These are phyloP conservation scores for Chrysoporthe puriensis DNA, from an alignment of 2,329 filamentous ascomycete genomes.

Conservation along the genomic window DNA sequence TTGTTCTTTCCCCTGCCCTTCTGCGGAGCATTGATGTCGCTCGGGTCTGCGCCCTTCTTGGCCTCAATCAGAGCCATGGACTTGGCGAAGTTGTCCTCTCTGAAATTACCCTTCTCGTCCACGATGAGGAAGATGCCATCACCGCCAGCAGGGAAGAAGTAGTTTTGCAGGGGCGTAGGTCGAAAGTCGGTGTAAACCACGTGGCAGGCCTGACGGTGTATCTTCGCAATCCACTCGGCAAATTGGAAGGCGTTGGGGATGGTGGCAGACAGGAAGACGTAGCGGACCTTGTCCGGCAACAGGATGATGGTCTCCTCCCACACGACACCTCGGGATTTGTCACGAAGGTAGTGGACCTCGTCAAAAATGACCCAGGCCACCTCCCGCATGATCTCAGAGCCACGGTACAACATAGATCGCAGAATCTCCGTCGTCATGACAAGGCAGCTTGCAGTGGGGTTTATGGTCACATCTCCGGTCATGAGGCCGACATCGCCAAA, in stretches of 20 bases:
- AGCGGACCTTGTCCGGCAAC: slow-evolving; percentile 96
- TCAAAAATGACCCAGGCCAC: slow-evolving; percentile 98
- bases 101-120: slow-evolving; percentile 94
- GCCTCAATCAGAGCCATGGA: slow-evolving; percentile 90
- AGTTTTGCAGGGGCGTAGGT: slow-evolving; percentile 94
- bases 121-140: slow-evolving; percentile 94
- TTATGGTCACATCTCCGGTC: slow-evolving; percentile 99
- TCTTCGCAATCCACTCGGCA: slow-evolving; percentile 98
- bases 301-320: slow-evolving; percentile 99
- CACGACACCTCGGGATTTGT: slow-evolving; percentile 91
- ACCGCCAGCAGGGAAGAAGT: slow-evolving; percentile 92
- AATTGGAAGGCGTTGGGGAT: slow-evolving; percentile 99
- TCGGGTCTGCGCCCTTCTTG: slow-evolving; percentile 82
- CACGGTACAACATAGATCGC: slow-evolving; percentile 95
- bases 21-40: slow-evolving; percentile 76
- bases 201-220: slow-evolving; percentile 95
- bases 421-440: slow-evolving; percentile 99
- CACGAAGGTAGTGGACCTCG: slow-evolving; percentile 97
- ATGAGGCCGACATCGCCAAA: slow-evolving; percentile 98
- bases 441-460: slow-evolving; percentile 94
- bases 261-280: slow-evolving; percentile 96
- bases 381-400: slow-evolving; percentile 99
- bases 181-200: slow-evolving; percentile 99
- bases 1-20: slow-evolving; percentile 93
- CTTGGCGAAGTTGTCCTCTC: slow-evolving; percentile 96